phyloP scores from a whole-genome alignment of 306 rosid genomes.

The Trichosanthes cucumerina region DNA sequence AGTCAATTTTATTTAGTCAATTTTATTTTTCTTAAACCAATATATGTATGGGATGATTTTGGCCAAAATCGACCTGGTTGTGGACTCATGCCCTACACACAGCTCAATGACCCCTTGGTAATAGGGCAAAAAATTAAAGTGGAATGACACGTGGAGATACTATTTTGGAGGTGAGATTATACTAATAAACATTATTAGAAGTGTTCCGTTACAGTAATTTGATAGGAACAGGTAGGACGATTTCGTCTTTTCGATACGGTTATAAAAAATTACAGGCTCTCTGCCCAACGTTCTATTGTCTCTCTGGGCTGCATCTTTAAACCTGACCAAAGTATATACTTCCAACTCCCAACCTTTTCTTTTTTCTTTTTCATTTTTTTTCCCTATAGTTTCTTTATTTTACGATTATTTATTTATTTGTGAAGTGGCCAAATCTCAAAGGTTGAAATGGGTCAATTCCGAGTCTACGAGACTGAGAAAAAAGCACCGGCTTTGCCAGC shows the following conservation, averaged over 20 bases:
- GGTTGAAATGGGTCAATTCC: constrained; percentile 2
- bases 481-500: constrained; percentile 10
- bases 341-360: not conserved
- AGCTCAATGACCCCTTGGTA: not conserved
- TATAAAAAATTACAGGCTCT: constrained; percentile 26
- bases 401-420: not conserved
- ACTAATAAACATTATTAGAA: not conserved
- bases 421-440: not conserved
- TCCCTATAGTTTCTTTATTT: not conserved
- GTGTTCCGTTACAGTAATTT: not conserved
- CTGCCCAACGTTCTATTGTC: constrained; percentile 48
- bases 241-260: constrained; percentile 1
- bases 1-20: no score
- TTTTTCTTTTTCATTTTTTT: not conserved
- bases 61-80: not conserved
- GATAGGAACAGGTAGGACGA: constrained; percentile 3
- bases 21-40: no score
- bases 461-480: constrained; percentile 1
- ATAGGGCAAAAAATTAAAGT: not conserved
- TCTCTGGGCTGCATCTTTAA: constrained; percentile 27
- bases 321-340: constrained; percentile 10
- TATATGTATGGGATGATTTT: no score
- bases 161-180: not conserved
- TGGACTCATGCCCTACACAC: not conserved
- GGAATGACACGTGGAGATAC: constrained; percentile 13